These are phyloP conservation scores for Globisporangium irregulare DNA, from an alignment of 352 stramenopile genomes.

Conservation along the genomic window DNA sequence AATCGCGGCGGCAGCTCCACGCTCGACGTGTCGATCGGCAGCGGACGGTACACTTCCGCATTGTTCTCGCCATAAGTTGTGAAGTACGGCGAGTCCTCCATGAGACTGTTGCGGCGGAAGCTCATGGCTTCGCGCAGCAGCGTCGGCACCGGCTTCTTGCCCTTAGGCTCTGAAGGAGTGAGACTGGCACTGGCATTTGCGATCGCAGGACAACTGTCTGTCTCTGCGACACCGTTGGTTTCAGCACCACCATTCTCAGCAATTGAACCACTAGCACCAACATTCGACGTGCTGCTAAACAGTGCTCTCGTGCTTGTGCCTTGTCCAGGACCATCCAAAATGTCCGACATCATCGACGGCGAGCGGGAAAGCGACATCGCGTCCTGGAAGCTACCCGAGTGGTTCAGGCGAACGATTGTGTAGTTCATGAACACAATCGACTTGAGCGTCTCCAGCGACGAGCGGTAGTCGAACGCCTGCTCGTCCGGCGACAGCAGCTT, in stretches of 20 bases:
- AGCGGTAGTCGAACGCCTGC: constrained; percentile 82
- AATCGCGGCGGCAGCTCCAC: constrained; percentile 64
- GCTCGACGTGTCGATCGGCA: constrained; percentile 74
- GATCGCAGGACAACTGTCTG: background rate
- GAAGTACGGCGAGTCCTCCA: constrained; percentile 77
- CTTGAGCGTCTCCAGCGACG: constrained; percentile 87
- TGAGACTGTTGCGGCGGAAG: constrained; percentile 73
- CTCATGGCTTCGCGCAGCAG: constrained; percentile 71
- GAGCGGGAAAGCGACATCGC: constrained; percentile 50
- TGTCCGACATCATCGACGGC: constrained; percentile 61
- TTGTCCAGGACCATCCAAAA: constrained; percentile 1
- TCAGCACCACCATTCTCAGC: background rate
- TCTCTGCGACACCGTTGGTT: background rate
- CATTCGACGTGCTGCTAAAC: background rate
- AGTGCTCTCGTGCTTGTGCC: background rate
- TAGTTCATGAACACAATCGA: constrained; percentile 90
- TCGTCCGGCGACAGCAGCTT: constrained; percentile 76
- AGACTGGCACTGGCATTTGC: constrained; percentile 25
- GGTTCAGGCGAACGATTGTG: constrained; percentile 52
- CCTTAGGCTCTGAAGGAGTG: constrained; percentile 20
- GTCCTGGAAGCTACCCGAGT: constrained; percentile 62
- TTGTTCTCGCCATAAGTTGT: constrained; percentile 61
- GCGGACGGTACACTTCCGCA: constrained; percentile 63
- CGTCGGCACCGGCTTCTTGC: constrained; percentile 50
- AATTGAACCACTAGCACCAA: background rate